phyloP scores from a whole-genome alignment of 129 eudicot species.

The Helianthus tuberosus region DNA sequence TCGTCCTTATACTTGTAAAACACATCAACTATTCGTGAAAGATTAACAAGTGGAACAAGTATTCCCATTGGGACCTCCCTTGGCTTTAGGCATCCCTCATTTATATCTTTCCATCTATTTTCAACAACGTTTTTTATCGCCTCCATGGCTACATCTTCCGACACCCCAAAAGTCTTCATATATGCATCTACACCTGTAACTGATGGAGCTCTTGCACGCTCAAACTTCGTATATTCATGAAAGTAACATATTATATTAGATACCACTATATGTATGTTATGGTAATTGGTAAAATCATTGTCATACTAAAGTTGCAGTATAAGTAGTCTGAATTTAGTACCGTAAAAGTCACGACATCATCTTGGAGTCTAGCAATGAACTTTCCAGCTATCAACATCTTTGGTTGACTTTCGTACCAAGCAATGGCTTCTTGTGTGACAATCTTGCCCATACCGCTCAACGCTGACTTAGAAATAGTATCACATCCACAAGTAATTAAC shows the following conservation, averaged over 20 bases:
- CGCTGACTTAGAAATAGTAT: not conserved
- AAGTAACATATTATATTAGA: not conserved
- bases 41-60: no score
- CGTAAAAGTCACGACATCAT: not conserved
- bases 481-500: not conserved
- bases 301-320: not conserved
- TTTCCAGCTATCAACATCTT: not conserved
- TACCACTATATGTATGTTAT: not conserved
- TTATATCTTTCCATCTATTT: no score
- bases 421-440: not conserved
- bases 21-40: no score
- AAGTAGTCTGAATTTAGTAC: not conserved
- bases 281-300: no score
- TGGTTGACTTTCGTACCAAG: not conserved
- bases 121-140: no score
- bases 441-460: not conserved
- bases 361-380: not conserved
- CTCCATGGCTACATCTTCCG: constrained; percentile 1
- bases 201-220: not conserved
- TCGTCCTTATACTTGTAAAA: no score
- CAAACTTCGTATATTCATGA: not conserved
- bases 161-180: constrained; percentile 16
- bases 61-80: no score
- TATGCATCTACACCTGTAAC: constrained; percentile 6
- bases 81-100: no score